Evolutionary conservation across 1,284 basidiomycete genomes (phyloP).

Genomic region (Ceratorhiza oryzae-sativae): DNA sequence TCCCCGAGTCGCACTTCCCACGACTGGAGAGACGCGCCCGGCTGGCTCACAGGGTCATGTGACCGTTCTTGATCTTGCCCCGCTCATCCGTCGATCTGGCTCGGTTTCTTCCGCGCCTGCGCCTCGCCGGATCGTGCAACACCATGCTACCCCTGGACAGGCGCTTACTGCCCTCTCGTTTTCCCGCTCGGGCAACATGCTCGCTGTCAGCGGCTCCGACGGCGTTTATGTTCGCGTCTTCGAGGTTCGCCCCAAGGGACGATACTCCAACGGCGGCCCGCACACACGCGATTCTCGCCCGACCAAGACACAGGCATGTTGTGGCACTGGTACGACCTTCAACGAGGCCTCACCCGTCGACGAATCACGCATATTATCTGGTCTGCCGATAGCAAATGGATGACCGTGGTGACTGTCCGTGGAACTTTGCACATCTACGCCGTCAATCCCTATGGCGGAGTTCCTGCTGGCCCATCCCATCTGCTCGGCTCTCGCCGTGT

Average conservation of each 20-base stretch:
- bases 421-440: slow-evolving; percentile 56
- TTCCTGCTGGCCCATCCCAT: slow-evolving; percentile 70
- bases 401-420: slow-evolving; percentile 65
- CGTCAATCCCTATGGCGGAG: slow-evolving; percentile 77
- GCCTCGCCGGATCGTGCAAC: slow-evolving; percentile 39
- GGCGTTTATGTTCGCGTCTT: slow-evolving; percentile 41
- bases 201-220: slow-evolving; percentile 41
- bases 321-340: slow-evolving; percentile 72
- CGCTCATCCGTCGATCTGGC: slow-evolving; percentile 44
- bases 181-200: slow-evolving; percentile 40
- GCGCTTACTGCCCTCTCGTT: slow-evolving; percentile 36
- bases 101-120: not conserved
- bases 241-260: slow-evolving; percentile 38
- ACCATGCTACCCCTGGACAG: slow-evolving; percentile 39
- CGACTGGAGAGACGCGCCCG: slow-evolving; percentile 25
- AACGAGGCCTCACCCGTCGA: slow-evolving; percentile 74
- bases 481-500: slow-evolving; percentile 59
- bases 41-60: slow-evolving; percentile 49
- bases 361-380: slow-evolving; percentile 66
- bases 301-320: slow-evolving; percentile 49
- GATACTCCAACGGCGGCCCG: slow-evolving; percentile 10
- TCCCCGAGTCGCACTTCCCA: slow-evolving; percentile 19
- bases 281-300: not conserved
- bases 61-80: slow-evolving; percentile 62
- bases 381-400: slow-evolving; percentile 71